Percentiles rank a stretch among this genome's conserved stretches.
Evolutionary conservation across 192 early-diverging fungal genomes (phyloP).

Genomic region (Phlyctochytrium planicorne): DNA sequence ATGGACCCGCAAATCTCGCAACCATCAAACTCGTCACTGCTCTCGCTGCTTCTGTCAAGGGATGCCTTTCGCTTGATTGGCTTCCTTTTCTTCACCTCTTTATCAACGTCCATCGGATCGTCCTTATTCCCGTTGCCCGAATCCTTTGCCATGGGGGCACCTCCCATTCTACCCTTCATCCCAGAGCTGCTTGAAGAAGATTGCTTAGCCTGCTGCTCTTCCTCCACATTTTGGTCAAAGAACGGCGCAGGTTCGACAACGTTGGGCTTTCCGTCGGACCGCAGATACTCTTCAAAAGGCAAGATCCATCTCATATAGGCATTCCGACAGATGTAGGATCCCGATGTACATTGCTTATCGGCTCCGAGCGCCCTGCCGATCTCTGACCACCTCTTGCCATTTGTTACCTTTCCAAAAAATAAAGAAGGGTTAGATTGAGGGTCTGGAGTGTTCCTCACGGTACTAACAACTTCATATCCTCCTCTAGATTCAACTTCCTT

Average conservation of each 20-base stretch:
- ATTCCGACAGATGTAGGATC: conserved; percentile 30
- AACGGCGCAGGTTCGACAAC: background rate
- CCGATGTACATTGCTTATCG: conserved; percentile 25
- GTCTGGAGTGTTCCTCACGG: no score
- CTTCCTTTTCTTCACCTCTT: background rate
- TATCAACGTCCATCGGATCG: background rate
- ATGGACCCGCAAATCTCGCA: conserved; percentile 52
- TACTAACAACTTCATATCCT: conserved; percentile 44
- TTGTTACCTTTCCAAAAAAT: no score
- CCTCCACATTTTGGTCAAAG: conserved; percentile 1
- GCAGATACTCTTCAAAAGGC: conserved; percentile 50
- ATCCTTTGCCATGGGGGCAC: no score
- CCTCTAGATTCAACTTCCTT: conserved; percentile 78
- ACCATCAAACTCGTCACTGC: conserved; percentile 5
- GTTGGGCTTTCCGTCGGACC: background rate
- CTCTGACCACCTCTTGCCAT: conserved; percentile 81
- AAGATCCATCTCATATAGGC: conserved; percentile 45
- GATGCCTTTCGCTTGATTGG: background rate
- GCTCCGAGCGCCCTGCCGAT: conserved; percentile 60
- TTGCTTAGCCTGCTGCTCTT: background rate
- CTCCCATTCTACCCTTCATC: background rate
- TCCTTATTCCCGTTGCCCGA: no score
- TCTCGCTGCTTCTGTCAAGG: background rate
- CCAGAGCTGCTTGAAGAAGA: background rate
- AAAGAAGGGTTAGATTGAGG: conserved; percentile 4